A percentile compares a stretch with the other conserved stretches of the same genome.
Conservation (phyloP, 176 grass and related monocot genomes). For the Hyparrhenia diplandra region DNA sequence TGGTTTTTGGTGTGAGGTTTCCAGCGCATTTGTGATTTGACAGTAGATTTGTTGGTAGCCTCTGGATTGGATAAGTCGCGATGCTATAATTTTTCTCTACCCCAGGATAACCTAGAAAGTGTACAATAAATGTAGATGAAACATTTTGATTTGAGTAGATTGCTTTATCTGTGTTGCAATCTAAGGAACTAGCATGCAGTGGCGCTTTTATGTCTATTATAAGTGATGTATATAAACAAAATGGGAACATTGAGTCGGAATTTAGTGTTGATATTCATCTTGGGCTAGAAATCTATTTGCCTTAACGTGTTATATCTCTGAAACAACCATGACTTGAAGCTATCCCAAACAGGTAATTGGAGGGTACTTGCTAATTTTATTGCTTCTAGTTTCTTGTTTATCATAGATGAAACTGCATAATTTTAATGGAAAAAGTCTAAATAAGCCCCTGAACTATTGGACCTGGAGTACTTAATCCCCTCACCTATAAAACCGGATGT, state of each 20-base stretch:
- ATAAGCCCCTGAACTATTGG: too few species aligned
- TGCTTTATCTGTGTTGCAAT: background rate
- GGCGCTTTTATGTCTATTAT: background rate
- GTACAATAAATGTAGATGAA: background rate
- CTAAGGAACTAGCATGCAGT: background rate
- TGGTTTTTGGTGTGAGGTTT: background rate
- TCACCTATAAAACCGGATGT: too few species aligned
- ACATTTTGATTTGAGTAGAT: background rate
- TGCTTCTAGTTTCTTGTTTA: conserved; percentile 8
- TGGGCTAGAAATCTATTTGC: background rate
- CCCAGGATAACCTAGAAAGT: background rate
- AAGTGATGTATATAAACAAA: background rate
- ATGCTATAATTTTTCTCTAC: background rate
- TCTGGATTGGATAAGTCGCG: background rate
- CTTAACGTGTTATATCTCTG: background rate
- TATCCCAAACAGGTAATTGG: background rate
- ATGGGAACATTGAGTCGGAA: background rate
- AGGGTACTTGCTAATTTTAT: background rate
- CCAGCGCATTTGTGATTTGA: background rate
- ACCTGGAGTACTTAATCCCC: too few species aligned
- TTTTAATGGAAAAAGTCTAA: too few species aligned
- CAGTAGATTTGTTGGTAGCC: background rate
- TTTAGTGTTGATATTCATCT: background rate
- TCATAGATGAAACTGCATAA: background rate
- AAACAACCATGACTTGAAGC: background rate